Conservation (phyloP, 768 basidiomycete genomes). For the Panaeolus cyanescens region DNA sequence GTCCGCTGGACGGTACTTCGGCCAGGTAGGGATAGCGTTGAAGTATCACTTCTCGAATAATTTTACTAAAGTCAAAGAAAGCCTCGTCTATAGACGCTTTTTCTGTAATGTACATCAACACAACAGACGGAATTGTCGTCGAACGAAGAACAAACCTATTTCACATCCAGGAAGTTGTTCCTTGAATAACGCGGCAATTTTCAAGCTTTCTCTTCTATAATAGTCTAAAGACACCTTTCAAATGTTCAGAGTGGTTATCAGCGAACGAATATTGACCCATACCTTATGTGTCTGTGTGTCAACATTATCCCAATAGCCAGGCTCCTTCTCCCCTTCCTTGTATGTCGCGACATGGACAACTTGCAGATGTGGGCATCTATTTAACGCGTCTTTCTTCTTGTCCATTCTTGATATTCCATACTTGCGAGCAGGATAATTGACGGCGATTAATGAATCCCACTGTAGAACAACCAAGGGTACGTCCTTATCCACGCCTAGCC, state of each 20-base stretch:
- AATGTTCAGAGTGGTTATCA: neutral
- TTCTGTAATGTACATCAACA: too few species aligned
- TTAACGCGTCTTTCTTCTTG: constrained; percentile 78
- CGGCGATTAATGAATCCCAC: constrained; percentile 89
- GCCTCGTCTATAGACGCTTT: constrained; percentile 98
- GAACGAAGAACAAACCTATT: constrained; percentile 61
- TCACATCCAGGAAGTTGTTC: constrained; percentile 78
- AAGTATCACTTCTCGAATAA: constrained; percentile 76
- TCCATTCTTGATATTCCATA: constrained; percentile 95
- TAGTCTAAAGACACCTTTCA: constrained; percentile 86
- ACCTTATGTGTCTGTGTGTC: constrained; percentile 94
- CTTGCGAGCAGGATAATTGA: constrained; percentile 92
- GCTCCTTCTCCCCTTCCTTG: constrained; percentile 82
- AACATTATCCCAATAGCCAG: constrained; percentile 90
- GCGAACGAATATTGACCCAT: constrained; percentile 1
- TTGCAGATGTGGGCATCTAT: constrained; percentile 81
- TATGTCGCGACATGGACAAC: constrained; percentile 96
- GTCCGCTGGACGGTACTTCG: constrained; percentile 65
- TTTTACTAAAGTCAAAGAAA: constrained; percentile 87
- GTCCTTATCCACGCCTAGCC: constrained; percentile 62
- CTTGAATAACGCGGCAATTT: constrained; percentile 83
- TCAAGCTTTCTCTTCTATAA: constrained; percentile 88
- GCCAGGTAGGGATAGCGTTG: constrained; percentile 77
- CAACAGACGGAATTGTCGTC: too few species aligned
- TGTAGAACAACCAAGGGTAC: constrained; percentile 82